phyloP scores from a whole-genome alignment of 345 rosid genomes.

The Pistacia integerrima region DNA sequence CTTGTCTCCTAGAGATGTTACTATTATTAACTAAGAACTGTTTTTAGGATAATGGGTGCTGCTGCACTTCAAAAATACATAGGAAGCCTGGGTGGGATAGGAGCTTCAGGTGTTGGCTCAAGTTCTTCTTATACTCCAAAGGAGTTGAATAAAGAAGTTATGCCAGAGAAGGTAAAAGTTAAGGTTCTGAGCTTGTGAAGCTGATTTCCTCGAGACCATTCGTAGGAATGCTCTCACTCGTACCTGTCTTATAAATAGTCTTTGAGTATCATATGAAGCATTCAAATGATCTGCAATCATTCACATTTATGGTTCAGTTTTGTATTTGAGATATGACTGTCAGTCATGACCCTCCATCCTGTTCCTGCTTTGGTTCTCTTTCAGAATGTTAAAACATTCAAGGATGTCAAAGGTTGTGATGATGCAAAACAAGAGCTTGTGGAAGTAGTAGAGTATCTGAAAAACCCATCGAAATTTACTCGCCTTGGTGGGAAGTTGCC shows the following conservation, averaged over 20 bases:
- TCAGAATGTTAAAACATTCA: constrained; percentile 98
- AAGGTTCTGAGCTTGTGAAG: constrained; percentile 5
- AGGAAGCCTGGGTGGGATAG: constrained; percentile 95
- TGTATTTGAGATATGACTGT: neutral
- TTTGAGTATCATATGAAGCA: neutral
- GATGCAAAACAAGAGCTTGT: constrained; percentile 99
- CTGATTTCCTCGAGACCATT: constrained; percentile 8
- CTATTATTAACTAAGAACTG: constrained; percentile 22
- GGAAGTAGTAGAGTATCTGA: constrained; percentile 97
- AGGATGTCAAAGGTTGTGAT: constrained; percentile 99
- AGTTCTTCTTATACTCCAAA: constrained; percentile 90
- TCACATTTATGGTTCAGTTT: constrained; percentile 8
- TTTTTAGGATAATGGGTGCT: constrained; percentile 88
- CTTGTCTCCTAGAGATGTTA: constrained; percentile 17
- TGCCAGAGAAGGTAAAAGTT: constrained; percentile 80
- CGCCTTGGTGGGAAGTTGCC: constrained; percentile 99
- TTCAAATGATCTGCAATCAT: constrained; percentile 11
- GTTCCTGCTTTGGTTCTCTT: constrained; percentile 31
- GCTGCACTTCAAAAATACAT: constrained; percentile 94
- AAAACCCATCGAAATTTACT: constrained; percentile 92
- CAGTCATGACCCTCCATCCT: neutral
- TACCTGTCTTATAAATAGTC: neutral
- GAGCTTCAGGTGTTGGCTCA: constrained; percentile 96
- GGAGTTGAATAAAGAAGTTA: constrained; percentile 89
- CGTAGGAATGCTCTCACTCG: neutral